Percentiles rank a stretch among this genome's conserved stretches.
Evolutionary conservation across 371 early-diverging fungal species (phyloP).

Genomic region (Circinella minor): DNA sequence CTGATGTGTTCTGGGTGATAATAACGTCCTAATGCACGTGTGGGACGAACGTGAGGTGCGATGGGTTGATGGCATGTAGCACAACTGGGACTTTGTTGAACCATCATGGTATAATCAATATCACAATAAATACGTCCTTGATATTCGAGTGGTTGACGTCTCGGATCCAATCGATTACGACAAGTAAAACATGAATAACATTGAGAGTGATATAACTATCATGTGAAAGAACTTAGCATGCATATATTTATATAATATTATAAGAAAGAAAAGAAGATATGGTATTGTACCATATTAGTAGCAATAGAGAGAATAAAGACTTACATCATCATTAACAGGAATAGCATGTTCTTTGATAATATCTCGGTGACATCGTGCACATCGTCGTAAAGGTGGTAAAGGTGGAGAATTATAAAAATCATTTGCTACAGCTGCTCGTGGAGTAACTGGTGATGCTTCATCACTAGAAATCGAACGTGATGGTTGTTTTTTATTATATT

Average conservation of each 20-base stretch:
- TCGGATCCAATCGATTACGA: constrained; percentile 24
- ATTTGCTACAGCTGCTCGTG: neutral
- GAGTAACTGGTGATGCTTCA: constrained; percentile 13
- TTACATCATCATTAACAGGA: constrained; percentile 10
- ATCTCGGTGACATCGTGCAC: constrained; percentile 20
- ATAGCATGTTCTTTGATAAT: constrained; percentile 6
- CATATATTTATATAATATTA: too few relatives aligned
- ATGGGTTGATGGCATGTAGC: constrained; percentile 50
- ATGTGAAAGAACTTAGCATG: neutral
- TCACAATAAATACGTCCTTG: constrained; percentile 67
- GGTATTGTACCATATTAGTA: neutral
- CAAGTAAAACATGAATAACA: constrained; percentile 31
- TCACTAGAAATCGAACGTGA: constrained; percentile 17
- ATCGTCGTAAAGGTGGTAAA: neutral
- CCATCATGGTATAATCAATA: constrained; percentile 41
- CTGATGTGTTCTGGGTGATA: constrained; percentile 67
- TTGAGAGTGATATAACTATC: constrained; percentile 24
- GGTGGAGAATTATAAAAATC: neutral
- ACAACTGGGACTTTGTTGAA: constrained; percentile 31
- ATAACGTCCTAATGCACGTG: constrained; percentile 57
- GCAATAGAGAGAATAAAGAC: neutral
- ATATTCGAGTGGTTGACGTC: constrained; percentile 32
- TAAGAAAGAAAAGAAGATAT: too few relatives aligned
- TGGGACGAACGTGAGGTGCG: constrained; percentile 41
- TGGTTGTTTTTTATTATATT: neutral